Percentiles rank a stretch among this genome's conserved stretches.
These are phyloP conservation scores for Paraleonurus japonicus DNA, from an alignment of 257 asterid genomes.

Conservation along the genomic window DNA sequence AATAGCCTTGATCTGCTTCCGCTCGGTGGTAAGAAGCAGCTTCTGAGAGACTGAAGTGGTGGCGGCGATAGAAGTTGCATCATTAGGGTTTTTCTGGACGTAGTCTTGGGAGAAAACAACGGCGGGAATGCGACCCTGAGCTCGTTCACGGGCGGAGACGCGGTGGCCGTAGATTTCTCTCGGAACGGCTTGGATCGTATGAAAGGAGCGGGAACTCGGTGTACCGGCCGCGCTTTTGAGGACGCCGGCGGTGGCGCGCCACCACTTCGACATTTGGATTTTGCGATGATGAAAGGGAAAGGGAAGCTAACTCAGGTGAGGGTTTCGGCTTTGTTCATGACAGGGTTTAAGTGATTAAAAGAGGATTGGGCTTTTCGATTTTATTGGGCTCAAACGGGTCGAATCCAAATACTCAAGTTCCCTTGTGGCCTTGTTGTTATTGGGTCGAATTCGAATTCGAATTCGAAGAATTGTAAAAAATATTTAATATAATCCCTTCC, in stretches of 20 bases:
- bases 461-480: too few relatives aligned
- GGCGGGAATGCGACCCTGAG: slow-evolving; percentile 88
- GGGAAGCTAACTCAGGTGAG: slow-evolving; percentile 20
- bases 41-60: slow-evolving; percentile 49
- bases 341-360: slow-evolving; percentile 21
- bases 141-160: slow-evolving; percentile 67
- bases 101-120: slow-evolving; percentile 74
- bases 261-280: slow-evolving; percentile 68
- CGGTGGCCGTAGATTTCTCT: slow-evolving; percentile 75
- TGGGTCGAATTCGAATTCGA: too few relatives aligned
- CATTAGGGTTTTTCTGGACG: slow-evolving; percentile 47
- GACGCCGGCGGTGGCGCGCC: slow-evolving; percentile 69
- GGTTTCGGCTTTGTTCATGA: background rate
- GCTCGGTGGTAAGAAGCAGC: slow-evolving; percentile 70
- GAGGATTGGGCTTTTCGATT: slow-evolving; percentile 17
- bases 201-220: slow-evolving; percentile 41
- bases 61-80: slow-evolving; percentile 56
- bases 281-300: background rate
- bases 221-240: slow-evolving; percentile 32
- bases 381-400: background rate
- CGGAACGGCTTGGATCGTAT: slow-evolving; percentile 88
- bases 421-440: too few relatives aligned
- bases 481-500: too few relatives aligned
- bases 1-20: slow-evolving; percentile 79
- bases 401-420: background rate